Conservation (phyloP, 768 basidiomycete genomes). For the Cystobasidium ongulense region DNA sequence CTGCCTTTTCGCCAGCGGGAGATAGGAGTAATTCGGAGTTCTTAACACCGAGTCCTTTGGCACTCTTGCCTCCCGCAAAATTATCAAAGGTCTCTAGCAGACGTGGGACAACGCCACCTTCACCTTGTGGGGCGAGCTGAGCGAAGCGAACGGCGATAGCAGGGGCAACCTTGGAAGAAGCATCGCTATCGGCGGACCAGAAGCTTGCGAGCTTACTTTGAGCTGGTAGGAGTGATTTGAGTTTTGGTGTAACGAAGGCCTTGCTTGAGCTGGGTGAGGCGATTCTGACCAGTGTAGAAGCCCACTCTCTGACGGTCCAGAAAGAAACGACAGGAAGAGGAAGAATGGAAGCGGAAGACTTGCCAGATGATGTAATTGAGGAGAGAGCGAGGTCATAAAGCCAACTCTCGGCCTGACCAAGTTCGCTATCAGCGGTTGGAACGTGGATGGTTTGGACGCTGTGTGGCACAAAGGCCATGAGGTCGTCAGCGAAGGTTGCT, state of each 20-base stretch:
- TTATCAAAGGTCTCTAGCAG: constrained; percentile 64
- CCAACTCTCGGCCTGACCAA: constrained; percentile 47
- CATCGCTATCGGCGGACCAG: constrained; percentile 38
- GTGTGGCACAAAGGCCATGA: not conserved
- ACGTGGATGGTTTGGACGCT: constrained; percentile 58
- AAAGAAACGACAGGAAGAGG: constrained; percentile 41
- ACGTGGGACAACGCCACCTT: constrained; percentile 53
- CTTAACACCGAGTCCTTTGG: constrained; percentile 46
- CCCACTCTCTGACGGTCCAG: constrained; percentile 39
- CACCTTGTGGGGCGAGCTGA: constrained; percentile 53
- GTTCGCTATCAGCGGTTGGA: constrained; percentile 63
- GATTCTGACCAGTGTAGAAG: constrained; percentile 54
- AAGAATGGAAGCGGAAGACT: constrained; percentile 37
- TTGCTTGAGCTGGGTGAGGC: constrained; percentile 55
- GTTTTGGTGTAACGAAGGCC: constrained; percentile 51
- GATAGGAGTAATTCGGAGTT: constrained; percentile 61
- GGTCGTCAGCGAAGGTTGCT: constrained; percentile 41
- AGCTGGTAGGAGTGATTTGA: constrained; percentile 47
- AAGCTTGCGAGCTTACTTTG: constrained; percentile 45
- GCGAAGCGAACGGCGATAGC: constrained; percentile 40
- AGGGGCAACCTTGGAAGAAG: constrained; percentile 35
- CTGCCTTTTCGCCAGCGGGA: constrained; percentile 48
- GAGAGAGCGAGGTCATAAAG: constrained; percentile 37
- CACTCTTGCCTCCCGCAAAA: constrained; percentile 61
- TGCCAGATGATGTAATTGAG: constrained; percentile 41